Percentiles rank a stretch among this genome's conserved stretches.
Conservation (phyloP, 768 basidiomycete genomes). For the Candolleomyces aberdarensis region DNA sequence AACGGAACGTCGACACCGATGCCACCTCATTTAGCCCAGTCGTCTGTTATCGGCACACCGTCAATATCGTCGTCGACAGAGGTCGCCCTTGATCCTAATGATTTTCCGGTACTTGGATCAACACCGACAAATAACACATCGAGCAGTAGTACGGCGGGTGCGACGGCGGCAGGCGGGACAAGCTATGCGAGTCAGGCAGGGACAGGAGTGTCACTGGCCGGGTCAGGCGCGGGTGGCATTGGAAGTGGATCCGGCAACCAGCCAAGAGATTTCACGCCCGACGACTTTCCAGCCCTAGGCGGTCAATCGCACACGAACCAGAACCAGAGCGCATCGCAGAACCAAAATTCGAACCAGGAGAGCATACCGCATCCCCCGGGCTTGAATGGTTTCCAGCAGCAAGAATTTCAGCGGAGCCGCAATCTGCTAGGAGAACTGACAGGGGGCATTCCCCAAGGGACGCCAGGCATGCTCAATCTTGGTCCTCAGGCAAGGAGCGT, state of each 20-base stretch:
- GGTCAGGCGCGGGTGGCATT: slow-evolving; percentile 30
- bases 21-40: slow-evolving; percentile 55
- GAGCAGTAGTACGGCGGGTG: slow-evolving; percentile 36
- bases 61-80: slow-evolving; percentile 68
- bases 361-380: slow-evolving; percentile 67
- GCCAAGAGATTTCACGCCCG: slow-evolving; percentile 73
- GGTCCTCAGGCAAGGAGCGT: slow-evolving; percentile 43
- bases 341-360: slow-evolving; percentile 33
- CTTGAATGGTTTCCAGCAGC: slow-evolving; percentile 58
- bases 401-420: slow-evolving; percentile 51
- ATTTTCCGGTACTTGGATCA: slow-evolving; percentile 84
- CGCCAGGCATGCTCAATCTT: slow-evolving; percentile 69
- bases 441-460: slow-evolving; percentile 36
- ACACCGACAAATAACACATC: slow-evolving; percentile 44
- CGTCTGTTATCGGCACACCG: slow-evolving; percentile 49
- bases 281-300: slow-evolving; percentile 87
- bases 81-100: slow-evolving; percentile 80
- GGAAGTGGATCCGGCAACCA: slow-evolving; percentile 36
- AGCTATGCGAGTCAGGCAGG: slow-evolving; percentile 86
- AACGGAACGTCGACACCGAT: slow-evolving; percentile 52
- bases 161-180: slow-evolving; percentile 40
- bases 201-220: slow-evolving; percentile 50
- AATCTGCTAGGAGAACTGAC: slow-evolving; percentile 52
- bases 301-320: slow-evolving; percentile 49
- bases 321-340: slow-evolving; percentile 30